These are phyloP conservation scores for Rhynchosporium secalis DNA, from an alignment of 2,329 filamentous ascomycete genomes.

Conservation along the genomic window DNA sequence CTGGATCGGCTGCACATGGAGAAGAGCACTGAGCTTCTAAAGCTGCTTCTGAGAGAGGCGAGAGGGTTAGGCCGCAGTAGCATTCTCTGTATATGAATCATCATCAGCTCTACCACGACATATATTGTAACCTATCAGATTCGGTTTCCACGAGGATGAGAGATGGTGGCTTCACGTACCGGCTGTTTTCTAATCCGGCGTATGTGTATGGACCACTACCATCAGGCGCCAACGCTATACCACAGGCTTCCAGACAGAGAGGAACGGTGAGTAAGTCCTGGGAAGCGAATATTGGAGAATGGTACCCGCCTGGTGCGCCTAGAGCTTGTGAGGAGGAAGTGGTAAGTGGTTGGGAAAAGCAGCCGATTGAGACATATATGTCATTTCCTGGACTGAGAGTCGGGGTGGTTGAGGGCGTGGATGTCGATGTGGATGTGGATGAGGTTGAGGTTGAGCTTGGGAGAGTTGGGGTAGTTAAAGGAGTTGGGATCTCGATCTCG, in stretches of 20 bases:
- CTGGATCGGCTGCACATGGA: conserved; percentile 18
- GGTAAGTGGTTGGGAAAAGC: conserved; percentile 25
- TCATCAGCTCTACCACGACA: neutral
- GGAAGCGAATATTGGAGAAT: conserved; percentile 16
- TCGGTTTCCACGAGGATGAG: too few relatives aligned
- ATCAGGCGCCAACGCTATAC: conserved; percentile 6
- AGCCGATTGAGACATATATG: conserved; percentile 23
- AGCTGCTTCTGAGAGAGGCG: conserved; percentile 12
- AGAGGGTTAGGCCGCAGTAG: conserved; percentile 26
- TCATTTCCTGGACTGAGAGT: conserved; percentile 3
- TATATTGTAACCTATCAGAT: neutral
- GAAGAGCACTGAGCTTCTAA: conserved; percentile 15
- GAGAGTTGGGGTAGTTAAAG: neutral
- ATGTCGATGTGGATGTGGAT: neutral
- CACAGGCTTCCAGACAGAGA: conserved; percentile 25
- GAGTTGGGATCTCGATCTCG: too few relatives aligned
- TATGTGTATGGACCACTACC: conserved; percentile 22
- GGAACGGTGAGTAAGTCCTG: conserved; percentile 23
- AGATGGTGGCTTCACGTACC: conserved; percentile 12
- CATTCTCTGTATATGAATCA: conserved; percentile 15
- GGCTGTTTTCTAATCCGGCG: conserved; percentile 24
- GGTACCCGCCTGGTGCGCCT: conserved; percentile 19
- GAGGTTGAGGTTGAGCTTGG: too few relatives aligned
- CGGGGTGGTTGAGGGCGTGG: neutral
- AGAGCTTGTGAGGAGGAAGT: conserved; percentile 16